These are phyloP conservation scores for Trichoderma reesei DNA, from an alignment of 495 filamentous ascomycete genomes.

Conservation along the genomic window DNA sequence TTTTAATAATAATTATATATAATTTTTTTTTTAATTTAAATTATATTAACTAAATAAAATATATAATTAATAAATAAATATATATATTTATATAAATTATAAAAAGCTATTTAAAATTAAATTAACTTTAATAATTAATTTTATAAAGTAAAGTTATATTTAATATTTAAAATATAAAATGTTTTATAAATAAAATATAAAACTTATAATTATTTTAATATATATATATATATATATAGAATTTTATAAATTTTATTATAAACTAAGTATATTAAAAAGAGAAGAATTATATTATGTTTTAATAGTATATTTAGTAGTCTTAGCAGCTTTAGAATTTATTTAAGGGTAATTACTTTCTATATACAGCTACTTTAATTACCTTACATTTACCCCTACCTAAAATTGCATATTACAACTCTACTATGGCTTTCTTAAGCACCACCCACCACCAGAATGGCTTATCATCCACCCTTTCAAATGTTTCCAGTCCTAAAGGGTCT, in stretches of 20 bases:
- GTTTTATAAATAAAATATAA: not conserved
- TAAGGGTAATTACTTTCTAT: not conserved
- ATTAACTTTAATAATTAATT: not conserved
- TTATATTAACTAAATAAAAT: not conserved
- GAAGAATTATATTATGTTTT: not conserved
- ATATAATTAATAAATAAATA: not conserved
- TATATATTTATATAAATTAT: not conserved
- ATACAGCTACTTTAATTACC: not conserved
- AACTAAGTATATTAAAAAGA: not conserved
- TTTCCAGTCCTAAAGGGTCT: slow-evolving; percentile 41
- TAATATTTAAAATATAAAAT: not conserved
- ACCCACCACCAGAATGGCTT: not conserved
- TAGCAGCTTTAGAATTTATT: too few species aligned
- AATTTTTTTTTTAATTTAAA: not conserved
- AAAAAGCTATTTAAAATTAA: not conserved
- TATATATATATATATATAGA: not conserved
- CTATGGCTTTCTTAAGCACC: not conserved
- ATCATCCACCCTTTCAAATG: not conserved
- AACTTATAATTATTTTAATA: not conserved
- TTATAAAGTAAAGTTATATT: not conserved
- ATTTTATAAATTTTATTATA: not conserved
- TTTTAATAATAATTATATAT: not conserved
- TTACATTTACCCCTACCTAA: not conserved
- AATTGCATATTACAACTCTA: not conserved
- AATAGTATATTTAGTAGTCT: too few species aligned